Evolutionary conservation across 129 eudicot genomes (phyloP), one percentile per base, ranked within the genome.

Genomic region (Flaveria ramosissima): DNA sequence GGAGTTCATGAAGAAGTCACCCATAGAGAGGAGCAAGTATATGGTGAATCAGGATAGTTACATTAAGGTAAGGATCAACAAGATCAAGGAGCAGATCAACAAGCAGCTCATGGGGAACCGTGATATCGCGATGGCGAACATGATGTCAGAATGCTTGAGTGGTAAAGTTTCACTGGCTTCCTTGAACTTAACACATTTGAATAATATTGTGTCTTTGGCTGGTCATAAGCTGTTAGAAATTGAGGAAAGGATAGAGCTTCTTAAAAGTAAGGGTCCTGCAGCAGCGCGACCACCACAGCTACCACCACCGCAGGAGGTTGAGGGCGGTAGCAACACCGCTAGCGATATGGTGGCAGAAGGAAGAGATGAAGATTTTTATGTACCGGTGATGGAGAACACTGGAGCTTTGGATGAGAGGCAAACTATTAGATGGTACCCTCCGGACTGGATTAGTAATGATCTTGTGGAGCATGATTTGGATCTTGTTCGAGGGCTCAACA

Each of bases 191-290:
- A 2, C 0, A 41, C 71, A 77, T 4, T 67, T 77, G 70, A 57
- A 60, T 5, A 71, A 55, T 12, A 30, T 82, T 63, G 64, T 6
- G 39, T 11, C 1, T 0, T 41, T 41, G 55, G 68, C 42, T 13
- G 88, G 75, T 50, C 30, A 42, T 62, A 77, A 74, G 20, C 45
- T 83, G 43, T 55, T 56, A 68, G 79, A 80, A 43, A 70, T 86
- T 56, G 36, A 76, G 47, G 39, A 36, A 45, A 71, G 73, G 68
- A 71, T 80, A 16, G 59, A 76, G 78, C 2, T 30, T 11, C 50
- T 74, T 19, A 84, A 79, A 56, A 65, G 30, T 6, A 32, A 0
- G 15, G 65, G 57, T n/a, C 62, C 75, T 11, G 70, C 59, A 19
- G 23, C 52, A 0, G 11, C 1, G 2, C 24, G 47, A 16, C 62